A percentile compares a stretch with the other conserved stretches of the same genome.
phyloP scores from a whole-genome alignment of 257 asterid species.

The Paraleonurus japonicus region DNA sequence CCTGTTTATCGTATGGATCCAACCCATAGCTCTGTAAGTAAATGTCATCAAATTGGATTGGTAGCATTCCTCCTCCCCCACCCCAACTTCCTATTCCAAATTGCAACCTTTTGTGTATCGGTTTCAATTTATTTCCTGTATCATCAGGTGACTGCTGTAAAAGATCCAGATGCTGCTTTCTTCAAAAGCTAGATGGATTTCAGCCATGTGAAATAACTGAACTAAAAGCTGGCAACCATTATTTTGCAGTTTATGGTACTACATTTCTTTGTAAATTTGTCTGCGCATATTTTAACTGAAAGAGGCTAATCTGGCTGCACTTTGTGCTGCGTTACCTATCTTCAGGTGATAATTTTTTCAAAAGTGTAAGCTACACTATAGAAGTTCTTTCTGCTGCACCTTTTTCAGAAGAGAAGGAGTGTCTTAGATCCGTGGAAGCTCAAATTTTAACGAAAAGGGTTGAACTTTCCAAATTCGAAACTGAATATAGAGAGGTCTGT shows the following conservation, averaged over 20 bases:
- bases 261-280: constrained; percentile 26
- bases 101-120: constrained; percentile 4
- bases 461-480: constrained; percentile 89
- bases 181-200: constrained; percentile 93
- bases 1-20: constrained; percentile 91
- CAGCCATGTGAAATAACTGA: constrained; percentile 94
- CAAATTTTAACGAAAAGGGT: constrained; percentile 83
- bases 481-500: constrained; percentile 89
- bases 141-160: constrained; percentile 54
- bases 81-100: constrained; percentile 1
- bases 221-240: constrained; percentile 82
- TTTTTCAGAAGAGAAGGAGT: constrained; percentile 74
- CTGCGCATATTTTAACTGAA: constrained; percentile 1
- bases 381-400: constrained; percentile 80
- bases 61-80: neutral
- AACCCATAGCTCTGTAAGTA: constrained; percentile 63
- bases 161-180: constrained; percentile 94
- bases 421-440: constrained; percentile 78
- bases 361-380: constrained; percentile 76
- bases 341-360: constrained; percentile 95
- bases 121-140: constrained; percentile 19
- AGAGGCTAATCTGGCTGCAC: constrained; percentile 24
- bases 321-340: constrained; percentile 23
- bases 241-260: constrained; percentile 91
- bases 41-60: constrained; percentile 17